Conservation (phyloP, 192 early-diverging fungal genomes). For the Entomortierella lignicola region DNA sequence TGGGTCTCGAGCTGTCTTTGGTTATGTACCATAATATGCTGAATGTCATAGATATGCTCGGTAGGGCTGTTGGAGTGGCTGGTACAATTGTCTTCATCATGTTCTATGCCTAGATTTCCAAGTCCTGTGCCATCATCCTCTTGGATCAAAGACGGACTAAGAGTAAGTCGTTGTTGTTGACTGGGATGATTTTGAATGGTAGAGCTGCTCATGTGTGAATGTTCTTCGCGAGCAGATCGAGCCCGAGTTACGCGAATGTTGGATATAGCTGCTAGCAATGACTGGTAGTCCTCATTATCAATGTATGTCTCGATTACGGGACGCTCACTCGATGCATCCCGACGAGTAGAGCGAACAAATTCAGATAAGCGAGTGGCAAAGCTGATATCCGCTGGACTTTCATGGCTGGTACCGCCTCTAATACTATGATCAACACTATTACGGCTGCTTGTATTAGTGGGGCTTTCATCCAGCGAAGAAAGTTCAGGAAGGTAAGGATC, state of each 20-base stretch:
- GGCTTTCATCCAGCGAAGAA: neutral
- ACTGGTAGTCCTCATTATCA: constrained; percentile 32
- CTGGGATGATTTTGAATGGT: no score
- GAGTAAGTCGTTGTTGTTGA: neutral
- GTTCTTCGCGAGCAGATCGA: no score
- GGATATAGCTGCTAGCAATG: constrained; percentile 24
- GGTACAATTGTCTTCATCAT: constrained; percentile 1
- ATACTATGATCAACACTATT: neutral
- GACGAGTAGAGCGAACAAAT: constrained; percentile 23
- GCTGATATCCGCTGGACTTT: neutral
- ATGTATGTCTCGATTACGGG: constrained; percentile 34
- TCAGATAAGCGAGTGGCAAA: constrained; percentile 19
- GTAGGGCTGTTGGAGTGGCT: neutral
- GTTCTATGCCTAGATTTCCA: neutral
- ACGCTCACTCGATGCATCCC: constrained; percentile 10
- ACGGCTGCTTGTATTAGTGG: constrained; percentile 1
- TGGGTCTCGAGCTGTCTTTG: constrained; percentile 26
- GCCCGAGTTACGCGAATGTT: constrained; percentile 25
- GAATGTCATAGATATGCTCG: constrained; percentile 33
- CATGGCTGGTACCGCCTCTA: neutral
- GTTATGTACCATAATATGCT: constrained; percentile 42
- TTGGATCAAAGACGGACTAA: neutral
- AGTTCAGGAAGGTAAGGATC: neutral
- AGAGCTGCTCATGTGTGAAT: neutral
- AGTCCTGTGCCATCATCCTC: neutral